Evolutionary conservation across 495 filamentous ascomycete genomes (phyloP).

Genomic region (Penicillium roqueforti): DNA sequence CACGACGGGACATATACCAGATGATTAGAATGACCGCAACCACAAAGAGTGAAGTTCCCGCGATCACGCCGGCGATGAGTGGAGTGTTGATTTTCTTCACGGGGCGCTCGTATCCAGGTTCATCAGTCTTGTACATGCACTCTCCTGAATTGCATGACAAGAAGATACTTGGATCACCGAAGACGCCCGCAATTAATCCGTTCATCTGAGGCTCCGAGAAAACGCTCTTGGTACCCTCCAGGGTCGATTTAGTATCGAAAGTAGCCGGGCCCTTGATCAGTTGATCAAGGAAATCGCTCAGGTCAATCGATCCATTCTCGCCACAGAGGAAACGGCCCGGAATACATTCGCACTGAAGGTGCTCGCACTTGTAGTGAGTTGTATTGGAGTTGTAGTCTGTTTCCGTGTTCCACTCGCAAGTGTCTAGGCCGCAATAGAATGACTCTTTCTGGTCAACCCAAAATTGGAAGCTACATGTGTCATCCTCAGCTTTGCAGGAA

Average conservation of each 20-base stretch:
- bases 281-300: slow-evolving; percentile 78
- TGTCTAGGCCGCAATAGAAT: slow-evolving; percentile 88
- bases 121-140: slow-evolving; percentile 85
- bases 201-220: slow-evolving; percentile 93
- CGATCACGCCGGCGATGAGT: slow-evolving; percentile 90
- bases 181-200: slow-evolving; percentile 76
- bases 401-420: slow-evolving; percentile 67
- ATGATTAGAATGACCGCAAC: slow-evolving; percentile 76
- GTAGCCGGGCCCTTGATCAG: slow-evolving; percentile 80
- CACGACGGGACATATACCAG: slow-evolving; percentile 83
- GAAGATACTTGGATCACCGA: slow-evolving; percentile 85
- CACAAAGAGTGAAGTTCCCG: slow-evolving; percentile 79
- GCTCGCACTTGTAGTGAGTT: slow-evolving; percentile 78
- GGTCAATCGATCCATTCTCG: slow-evolving; percentile 83
- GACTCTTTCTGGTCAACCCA: slow-evolving; percentile 94
- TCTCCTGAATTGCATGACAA: slow-evolving; percentile 82
- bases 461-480: slow-evolving; percentile 92
- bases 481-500: slow-evolving; percentile 68
- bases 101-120: slow-evolving; percentile 83
- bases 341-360: slow-evolving; percentile 82
- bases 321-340: slow-evolving; percentile 91
- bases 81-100: slow-evolving; percentile 97
- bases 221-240: slow-evolving; percentile 57
- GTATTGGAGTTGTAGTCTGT: slow-evolving; percentile 68
- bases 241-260: slow-evolving; percentile 66